Percentiles rank a stretch among this genome's conserved stretches.
These are phyloP conservation scores for Aspergillus indologenus DNA, from an alignment of 495 filamentous ascomycete species.

Conservation along the genomic window DNA sequence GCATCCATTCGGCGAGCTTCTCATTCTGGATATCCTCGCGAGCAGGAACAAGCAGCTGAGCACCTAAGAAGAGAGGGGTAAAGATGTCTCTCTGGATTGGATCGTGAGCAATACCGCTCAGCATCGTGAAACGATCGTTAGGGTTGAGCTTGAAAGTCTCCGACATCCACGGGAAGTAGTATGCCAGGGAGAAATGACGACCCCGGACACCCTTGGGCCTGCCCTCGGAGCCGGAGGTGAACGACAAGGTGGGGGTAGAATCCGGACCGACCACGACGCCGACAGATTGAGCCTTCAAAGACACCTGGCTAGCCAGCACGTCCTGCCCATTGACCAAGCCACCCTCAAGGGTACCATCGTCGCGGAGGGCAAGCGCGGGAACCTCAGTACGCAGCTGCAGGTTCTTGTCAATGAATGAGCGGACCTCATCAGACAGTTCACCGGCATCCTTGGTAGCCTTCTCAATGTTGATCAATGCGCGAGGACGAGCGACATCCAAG, in stretches of 20 bases:
- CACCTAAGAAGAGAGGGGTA: conserved; percentile 86
- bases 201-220: conserved; percentile 84
- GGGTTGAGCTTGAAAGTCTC: conserved; percentile 70
- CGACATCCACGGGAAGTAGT: conserved; percentile 94
- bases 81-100: conserved; percentile 93
- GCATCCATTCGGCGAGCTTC: conserved; percentile 89
- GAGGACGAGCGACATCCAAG: conserved; percentile 81
- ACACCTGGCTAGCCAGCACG: conserved; percentile 53
- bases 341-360: conserved; percentile 72
- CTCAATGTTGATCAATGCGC: conserved; percentile 75
- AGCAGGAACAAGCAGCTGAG: conserved; percentile 75
- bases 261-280: conserved; percentile 87
- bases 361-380: conserved; percentile 68
- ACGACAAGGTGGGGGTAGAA: conserved; percentile 75
- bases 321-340: conserved; percentile 65
- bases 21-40: conserved; percentile 87
- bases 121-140: conserved; percentile 78
- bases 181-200: conserved; percentile 80
- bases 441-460: conserved; percentile 76
- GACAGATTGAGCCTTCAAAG: conserved; percentile 55
- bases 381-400: conserved; percentile 72
- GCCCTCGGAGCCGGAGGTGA: conserved; percentile 86
- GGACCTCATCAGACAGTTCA: conserved; percentile 63
- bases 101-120: conserved; percentile 82
- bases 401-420: conserved; percentile 70